phyloP scores from a whole-genome alignment of 306 rosid genomes.

The Vachellia pachyceras region DNA sequence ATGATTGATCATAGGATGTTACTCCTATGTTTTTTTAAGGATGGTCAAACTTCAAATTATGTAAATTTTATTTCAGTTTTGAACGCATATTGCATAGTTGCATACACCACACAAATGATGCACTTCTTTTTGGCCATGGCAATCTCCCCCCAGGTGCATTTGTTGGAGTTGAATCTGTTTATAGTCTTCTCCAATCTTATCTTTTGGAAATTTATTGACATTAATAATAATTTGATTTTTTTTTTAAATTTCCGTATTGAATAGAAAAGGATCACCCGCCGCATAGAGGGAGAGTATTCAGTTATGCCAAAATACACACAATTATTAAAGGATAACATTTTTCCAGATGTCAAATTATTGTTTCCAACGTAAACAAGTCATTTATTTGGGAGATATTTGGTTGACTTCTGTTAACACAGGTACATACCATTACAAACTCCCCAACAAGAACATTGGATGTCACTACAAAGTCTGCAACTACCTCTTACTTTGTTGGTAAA shows the following conservation, averaged over 20 bases:
- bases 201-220: neutral
- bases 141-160: too few species aligned
- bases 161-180: too few species aligned
- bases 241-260: neutral
- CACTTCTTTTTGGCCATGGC: too few species aligned
- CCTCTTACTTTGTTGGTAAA: conserved; percentile 35
- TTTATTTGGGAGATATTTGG: neutral
- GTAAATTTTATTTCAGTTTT: too few species aligned
- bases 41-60: neutral
- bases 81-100: too few species aligned
- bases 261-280: too few species aligned
- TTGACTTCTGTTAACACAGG: neutral
- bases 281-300: too few species aligned
- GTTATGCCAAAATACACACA: neutral
- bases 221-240: neutral
- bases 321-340: too few species aligned
- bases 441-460: conserved; percentile 17
- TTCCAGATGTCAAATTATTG: neutral
- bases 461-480: conserved; percentile 23
- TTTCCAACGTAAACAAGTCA: neutral
- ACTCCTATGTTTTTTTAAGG: too few species aligned
- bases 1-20: neutral
- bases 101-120: neutral
- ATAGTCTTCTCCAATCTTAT: too few species aligned
- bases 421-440: conserved; percentile 20